Evolutionary conservation across 2,329 filamentous ascomycete species (phyloP).

Genomic region (Ascocoryne sarcoides): DNA sequence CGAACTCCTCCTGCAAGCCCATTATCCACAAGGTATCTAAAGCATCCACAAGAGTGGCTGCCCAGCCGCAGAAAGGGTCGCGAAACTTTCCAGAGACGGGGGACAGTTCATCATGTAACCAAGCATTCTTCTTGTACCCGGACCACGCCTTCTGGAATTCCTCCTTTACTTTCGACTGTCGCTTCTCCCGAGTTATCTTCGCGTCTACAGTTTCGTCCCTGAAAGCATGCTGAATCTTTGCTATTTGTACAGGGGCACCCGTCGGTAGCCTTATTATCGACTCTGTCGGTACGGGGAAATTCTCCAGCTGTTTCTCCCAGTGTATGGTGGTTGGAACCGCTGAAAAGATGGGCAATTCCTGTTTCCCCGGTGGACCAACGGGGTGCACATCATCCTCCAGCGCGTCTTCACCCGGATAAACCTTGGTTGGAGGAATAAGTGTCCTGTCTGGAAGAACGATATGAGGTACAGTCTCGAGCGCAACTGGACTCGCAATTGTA

Average conservation of each 20-base stretch:
- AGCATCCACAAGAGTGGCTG: constrained; percentile 75
- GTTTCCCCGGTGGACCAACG: constrained; percentile 22
- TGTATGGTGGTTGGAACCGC: constrained; percentile 37
- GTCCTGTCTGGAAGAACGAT: constrained; percentile 22
- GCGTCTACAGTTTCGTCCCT: constrained; percentile 51
- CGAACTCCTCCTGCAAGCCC: constrained; percentile 69
- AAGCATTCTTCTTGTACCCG: constrained; percentile 72
- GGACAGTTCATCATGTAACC: constrained; percentile 76
- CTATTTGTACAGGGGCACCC: constrained; percentile 59
- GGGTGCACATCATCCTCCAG: constrained; percentile 18
- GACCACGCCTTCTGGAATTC: constrained; percentile 74
- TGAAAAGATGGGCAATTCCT: constrained; percentile 15
- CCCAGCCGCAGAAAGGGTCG: constrained; percentile 88
- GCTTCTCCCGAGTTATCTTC: constrained; percentile 53
- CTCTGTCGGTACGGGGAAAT: constrained; percentile 65
- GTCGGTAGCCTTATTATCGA: constrained; percentile 70
- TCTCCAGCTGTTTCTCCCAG: constrained; percentile 67
- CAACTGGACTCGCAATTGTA: neutral
- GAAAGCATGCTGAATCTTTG: constrained; percentile 69
- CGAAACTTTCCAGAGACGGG: constrained; percentile 60
- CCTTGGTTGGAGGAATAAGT: constrained; percentile 11
- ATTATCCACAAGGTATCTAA: constrained; percentile 85
- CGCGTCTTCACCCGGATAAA: constrained; percentile 8
- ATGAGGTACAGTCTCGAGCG: constrained; percentile 11
- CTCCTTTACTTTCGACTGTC: constrained; percentile 58